Conservation (phyloP, 192 early-diverging fungal genomes). For the Phlyctochytrium planicorne region DNA sequence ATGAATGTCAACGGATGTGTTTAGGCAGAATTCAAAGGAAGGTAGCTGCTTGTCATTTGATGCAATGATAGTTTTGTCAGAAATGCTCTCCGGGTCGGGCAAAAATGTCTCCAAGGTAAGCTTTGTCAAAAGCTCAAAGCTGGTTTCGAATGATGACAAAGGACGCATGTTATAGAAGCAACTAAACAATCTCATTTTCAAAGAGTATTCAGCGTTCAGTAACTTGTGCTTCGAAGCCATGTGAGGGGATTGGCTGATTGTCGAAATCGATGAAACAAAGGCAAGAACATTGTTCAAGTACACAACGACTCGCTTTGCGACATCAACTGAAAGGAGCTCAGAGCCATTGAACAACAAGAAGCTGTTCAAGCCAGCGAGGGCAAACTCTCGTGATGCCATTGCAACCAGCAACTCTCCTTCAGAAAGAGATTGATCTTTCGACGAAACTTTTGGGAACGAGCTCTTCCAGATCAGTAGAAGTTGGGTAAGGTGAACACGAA, state of each 20-base stretch:
- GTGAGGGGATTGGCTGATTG: slow-evolving; percentile 36
- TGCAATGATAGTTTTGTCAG: slow-evolving; percentile 11
- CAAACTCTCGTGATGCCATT: slow-evolving; percentile 56
- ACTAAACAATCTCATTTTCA: slow-evolving; percentile 47
- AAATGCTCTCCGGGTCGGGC: slow-evolving; percentile 41
- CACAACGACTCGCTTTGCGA: slow-evolving; percentile 74
- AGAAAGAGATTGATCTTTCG: slow-evolving; percentile 62
- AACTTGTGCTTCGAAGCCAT: not conserved
- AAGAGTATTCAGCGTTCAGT: not conserved
- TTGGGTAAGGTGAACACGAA: slow-evolving; percentile 74
- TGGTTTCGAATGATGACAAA: slow-evolving; percentile 50
- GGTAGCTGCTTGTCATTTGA: slow-evolving; percentile 3
- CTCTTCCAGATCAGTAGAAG: slow-evolving; percentile 77
- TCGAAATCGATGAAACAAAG: slow-evolving; percentile 57
- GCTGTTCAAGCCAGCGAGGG: slow-evolving; percentile 66
- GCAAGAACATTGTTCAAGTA: slow-evolving; percentile 69
- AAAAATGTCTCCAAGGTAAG: slow-evolving; percentile 43
- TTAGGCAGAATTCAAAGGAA: slow-evolving; percentile 4
- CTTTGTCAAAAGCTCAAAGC: slow-evolving; percentile 34
- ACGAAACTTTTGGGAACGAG: slow-evolving; percentile 68
- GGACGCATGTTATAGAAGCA: slow-evolving; percentile 65
- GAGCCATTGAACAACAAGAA: slow-evolving; percentile 70
- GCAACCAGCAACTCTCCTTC: slow-evolving; percentile 66
- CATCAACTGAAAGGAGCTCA: slow-evolving; percentile 65
- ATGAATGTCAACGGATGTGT: not conserved